Conservation (phyloP, 805 yeast species). For the Pichia scutulata region DNA sequence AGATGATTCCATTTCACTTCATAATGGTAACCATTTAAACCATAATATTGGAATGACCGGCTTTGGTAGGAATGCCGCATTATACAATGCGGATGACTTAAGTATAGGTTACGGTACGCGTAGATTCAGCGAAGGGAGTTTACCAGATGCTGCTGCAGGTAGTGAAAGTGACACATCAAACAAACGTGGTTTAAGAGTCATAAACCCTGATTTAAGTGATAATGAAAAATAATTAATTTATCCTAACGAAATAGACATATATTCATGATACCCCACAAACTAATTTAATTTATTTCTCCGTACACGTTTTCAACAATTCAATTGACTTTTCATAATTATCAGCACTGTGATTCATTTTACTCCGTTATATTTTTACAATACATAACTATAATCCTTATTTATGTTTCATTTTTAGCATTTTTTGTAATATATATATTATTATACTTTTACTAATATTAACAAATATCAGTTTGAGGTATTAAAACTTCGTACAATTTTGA, state of each 20-base stretch:
- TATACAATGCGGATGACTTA: constrained; percentile 12
- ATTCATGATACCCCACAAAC: background rate
- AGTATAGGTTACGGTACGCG: constrained; percentile 17
- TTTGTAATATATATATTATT: background rate
- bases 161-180: constrained; percentile 11
- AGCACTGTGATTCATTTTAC: background rate
- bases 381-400: background rate
- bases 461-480: too few relatives aligned
- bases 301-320: background rate
- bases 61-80: constrained; percentile 9
- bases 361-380: background rate
- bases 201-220: constrained; percentile 27
- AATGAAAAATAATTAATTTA: constrained; percentile 1
- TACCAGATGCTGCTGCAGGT: constrained; percentile 30
- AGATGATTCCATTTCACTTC: constrained; percentile 6
- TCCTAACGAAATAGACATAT: background rate
- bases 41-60: constrained; percentile 5
- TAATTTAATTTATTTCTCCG: background rate
- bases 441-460: background rate
- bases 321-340: background rate
- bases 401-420: background rate
- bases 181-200: constrained; percentile 23
- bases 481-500: too few relatives aligned
- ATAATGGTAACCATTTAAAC: background rate
- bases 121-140: constrained; percentile 29